Evolutionary conservation across 495 filamentous ascomycete species (phyloP).

Genomic region (Penicillium salamii): DNA sequence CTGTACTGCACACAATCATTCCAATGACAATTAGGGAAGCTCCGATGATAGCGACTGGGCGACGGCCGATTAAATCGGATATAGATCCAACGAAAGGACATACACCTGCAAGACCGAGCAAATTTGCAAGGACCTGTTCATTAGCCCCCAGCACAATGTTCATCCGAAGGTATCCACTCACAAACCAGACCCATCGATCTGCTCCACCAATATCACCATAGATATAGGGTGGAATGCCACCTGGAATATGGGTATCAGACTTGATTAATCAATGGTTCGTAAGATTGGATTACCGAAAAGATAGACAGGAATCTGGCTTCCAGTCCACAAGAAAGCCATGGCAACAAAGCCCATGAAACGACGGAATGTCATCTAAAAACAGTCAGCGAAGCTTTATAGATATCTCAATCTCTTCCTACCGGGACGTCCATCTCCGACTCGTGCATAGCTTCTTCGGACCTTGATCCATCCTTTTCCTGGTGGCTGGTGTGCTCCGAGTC

Average conservation of each 20-base stretch:
- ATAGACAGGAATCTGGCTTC: conserved; percentile 63
- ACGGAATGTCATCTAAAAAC: conserved; percentile 51
- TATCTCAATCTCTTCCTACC: not conserved
- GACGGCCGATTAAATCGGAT: conserved; percentile 67
- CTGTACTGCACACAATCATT: conserved; percentile 64
- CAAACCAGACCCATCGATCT: conserved; percentile 72
- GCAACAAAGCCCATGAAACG: conserved; percentile 58
- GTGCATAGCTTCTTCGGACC: conserved; percentile 18
- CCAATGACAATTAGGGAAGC: conserved; percentile 58
- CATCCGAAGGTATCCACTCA: conserved; percentile 28
- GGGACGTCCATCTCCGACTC: conserved; percentile 23
- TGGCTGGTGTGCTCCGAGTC: conserved; percentile 24
- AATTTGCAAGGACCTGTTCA: conserved; percentile 55
- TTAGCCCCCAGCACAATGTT: no score
- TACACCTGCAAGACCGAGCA: conserved; percentile 64
- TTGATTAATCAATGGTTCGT: not conserved
- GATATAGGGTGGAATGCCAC: conserved; percentile 61
- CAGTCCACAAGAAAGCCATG: conserved; percentile 67
- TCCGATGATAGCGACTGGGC: conserved; percentile 63
- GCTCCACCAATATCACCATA: conserved; percentile 63
- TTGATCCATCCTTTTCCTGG: conserved; percentile 17
- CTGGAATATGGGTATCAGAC: conserved; percentile 18
- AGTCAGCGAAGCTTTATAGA: not conserved
- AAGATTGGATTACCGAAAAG: conserved; percentile 44
- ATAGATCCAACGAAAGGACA: conserved; percentile 71